phyloP scores from a whole-genome alignment of 352 stramenopile genomes.

The Phytopythium kandeliae region DNA sequence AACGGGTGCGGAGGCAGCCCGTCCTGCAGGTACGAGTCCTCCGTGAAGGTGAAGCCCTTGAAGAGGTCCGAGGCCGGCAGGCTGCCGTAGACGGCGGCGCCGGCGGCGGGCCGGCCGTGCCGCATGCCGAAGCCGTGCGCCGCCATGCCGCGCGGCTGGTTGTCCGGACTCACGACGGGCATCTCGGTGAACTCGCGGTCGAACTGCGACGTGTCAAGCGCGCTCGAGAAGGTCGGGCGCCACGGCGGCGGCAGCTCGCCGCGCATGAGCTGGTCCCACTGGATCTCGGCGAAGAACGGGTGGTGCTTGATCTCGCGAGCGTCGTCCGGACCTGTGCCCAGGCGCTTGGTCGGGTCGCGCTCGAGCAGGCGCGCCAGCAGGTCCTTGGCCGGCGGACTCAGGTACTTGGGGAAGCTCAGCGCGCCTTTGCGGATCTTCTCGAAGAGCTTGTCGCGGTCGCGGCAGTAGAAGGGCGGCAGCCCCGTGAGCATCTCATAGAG shows the following conservation, averaged over 20 bases:
- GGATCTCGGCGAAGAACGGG: conserved; percentile 85
- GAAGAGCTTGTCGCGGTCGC: conserved; percentile 87
- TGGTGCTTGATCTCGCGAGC: conserved; percentile 88
- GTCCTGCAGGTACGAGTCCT: conserved; percentile 73
- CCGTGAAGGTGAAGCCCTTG: conserved; percentile 84
- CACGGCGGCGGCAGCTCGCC: conserved; percentile 90
- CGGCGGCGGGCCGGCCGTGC: conserved; percentile 27
- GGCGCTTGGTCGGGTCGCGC: conserved; percentile 74
- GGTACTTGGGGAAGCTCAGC: conserved; percentile 85
- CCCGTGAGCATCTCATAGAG: conserved; percentile 83
- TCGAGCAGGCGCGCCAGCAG: conserved; percentile 89
- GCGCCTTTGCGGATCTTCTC: conserved; percentile 95
- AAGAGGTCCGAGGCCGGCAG: conserved; percentile 67
- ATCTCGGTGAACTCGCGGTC: conserved; percentile 94
- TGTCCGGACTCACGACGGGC: conserved; percentile 92
- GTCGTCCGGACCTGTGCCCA: conserved; percentile 87
- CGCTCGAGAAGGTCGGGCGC: conserved; percentile 82
- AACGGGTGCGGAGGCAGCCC: conserved; percentile 27
- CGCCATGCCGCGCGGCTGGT: conserved; percentile 52
- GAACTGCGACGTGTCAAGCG: conserved; percentile 91
- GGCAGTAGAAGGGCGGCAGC: conserved; percentile 84
- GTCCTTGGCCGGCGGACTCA: conserved; percentile 62
- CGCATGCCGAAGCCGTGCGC: conserved; percentile 49
- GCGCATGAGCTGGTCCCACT: conserved; percentile 87
- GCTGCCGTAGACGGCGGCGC: conserved; percentile 34